These are phyloP conservation scores for Scopulariopsis brevicaulis DNA, from an alignment of 2,329 filamentous ascomycete species.

Conservation along the genomic window DNA sequence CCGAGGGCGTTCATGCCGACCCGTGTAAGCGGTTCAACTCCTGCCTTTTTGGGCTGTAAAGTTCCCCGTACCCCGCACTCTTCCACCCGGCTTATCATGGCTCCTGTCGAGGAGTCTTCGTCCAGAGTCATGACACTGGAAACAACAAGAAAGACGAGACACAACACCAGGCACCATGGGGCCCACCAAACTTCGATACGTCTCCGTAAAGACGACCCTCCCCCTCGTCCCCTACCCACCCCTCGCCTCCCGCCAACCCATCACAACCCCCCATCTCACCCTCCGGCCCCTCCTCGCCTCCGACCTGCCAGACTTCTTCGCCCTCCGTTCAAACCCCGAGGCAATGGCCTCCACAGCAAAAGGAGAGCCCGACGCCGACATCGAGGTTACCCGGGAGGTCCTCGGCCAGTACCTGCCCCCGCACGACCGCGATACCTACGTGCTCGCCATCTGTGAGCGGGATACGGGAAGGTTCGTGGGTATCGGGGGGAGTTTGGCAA, in stretches of 20 bases:
- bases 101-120: too few species aligned
- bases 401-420: constrained; percentile 32
- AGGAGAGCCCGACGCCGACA: constrained; percentile 28
- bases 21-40: too few species aligned
- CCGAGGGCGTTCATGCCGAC: too few species aligned
- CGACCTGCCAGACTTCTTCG: constrained; percentile 38
- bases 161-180: not conserved
- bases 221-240: constrained; percentile 29
- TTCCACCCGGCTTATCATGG: too few species aligned
- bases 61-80: too few species aligned
- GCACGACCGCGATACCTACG: constrained; percentile 38
- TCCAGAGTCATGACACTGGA: too few species aligned
- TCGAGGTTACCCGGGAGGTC: constrained; percentile 27
- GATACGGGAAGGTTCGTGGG: constrained; percentile 40
- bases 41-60: too few species aligned
- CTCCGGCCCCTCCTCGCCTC: constrained; percentile 36
- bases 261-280: constrained; percentile 41
- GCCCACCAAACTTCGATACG: constrained; percentile 2
- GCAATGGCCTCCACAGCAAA: constrained; percentile 48
- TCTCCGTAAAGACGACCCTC: constrained; percentile 35
- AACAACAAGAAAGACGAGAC: too few species aligned
- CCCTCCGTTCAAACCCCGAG: constrained; percentile 43
- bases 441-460: constrained; percentile 38
- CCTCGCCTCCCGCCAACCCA: constrained; percentile 21
- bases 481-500: constrained; percentile 29